Percentiles rank a stretch among this genome's conserved stretches.
phyloP scores from a whole-genome alignment of 2,329 filamentous ascomycete species.

The Thelonectria discophora region DNA sequence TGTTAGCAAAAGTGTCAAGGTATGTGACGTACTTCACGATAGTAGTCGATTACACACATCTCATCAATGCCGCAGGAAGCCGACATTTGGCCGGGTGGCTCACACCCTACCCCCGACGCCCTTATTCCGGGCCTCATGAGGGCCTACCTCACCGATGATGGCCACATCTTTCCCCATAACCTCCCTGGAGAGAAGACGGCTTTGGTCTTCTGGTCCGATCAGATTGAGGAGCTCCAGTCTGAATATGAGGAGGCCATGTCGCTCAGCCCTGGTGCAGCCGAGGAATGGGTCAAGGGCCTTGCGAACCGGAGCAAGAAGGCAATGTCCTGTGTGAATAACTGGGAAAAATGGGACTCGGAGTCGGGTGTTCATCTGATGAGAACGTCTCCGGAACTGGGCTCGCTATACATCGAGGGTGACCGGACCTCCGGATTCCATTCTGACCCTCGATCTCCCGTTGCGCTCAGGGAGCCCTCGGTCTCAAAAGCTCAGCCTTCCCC shows the following conservation, averaged over 20 bases:
- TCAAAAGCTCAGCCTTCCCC: neutral
- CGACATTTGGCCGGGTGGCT: constrained; percentile 63
- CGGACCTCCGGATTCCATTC: constrained; percentile 1
- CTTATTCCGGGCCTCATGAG: constrained; percentile 76
- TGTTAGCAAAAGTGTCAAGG: constrained; percentile 68
- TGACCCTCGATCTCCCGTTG: neutral
- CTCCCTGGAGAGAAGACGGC: constrained; percentile 63
- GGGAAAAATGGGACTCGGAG: constrained; percentile 75
- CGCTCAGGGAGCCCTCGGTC: neutral
- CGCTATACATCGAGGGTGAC: constrained; percentile 5
- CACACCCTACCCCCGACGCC: constrained; percentile 65
- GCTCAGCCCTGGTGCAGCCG: constrained; percentile 73
- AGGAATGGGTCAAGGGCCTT: constrained; percentile 84
- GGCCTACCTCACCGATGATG: constrained; percentile 68
- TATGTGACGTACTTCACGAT: constrained; percentile 51
- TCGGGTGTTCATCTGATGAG: constrained; percentile 53
- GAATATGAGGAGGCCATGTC: constrained; percentile 71
- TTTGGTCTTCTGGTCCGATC: constrained; percentile 71
- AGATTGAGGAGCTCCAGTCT: constrained; percentile 68
- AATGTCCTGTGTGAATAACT: constrained; percentile 70
- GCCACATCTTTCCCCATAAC: constrained; percentile 66
- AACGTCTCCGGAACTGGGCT: constrained; percentile 24
- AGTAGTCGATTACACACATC: constrained; percentile 16
- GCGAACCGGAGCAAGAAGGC: constrained; percentile 68
- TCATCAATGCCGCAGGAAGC: constrained; percentile 66